These are phyloP conservation scores for Penicillium vulpinum DNA, from an alignment of 2,329 filamentous ascomycete genomes.

Conservation along the genomic window DNA sequence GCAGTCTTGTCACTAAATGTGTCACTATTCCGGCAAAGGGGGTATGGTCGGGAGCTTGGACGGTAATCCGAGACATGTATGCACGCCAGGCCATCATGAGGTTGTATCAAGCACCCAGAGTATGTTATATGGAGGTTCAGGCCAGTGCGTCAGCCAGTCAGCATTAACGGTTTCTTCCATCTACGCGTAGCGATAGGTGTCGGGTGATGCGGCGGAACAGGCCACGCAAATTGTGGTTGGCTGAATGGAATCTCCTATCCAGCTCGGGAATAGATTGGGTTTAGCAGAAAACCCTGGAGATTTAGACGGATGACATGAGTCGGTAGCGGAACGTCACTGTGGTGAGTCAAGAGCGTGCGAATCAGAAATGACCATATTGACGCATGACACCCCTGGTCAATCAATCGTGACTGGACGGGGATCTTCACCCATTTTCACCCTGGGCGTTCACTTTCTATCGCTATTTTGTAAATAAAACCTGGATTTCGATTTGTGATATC, in stretches of 20 bases:
- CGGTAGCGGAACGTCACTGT: constrained; percentile 10
- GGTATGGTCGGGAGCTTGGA: constrained; percentile 4
- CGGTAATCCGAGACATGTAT: constrained; percentile 1
- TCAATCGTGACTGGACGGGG: constrained; percentile 16
- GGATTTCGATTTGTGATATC: constrained; percentile 7
- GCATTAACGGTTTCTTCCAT: constrained; percentile 3
- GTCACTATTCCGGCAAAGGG: background rate
- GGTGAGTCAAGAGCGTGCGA: constrained; percentile 18
- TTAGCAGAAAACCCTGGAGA: background rate
- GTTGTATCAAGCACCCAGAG: background rate
- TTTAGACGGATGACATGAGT: constrained; percentile 5
- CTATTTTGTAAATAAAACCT: background rate
- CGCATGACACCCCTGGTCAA: constrained; percentile 23
- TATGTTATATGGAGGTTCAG: background rate
- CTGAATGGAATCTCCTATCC: background rate
- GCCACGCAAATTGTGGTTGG: background rate
- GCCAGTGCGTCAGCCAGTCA: constrained; percentile 10
- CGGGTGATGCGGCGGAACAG: constrained; percentile 24
- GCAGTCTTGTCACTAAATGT: background rate
- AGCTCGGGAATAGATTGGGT: background rate
- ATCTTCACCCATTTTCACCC: constrained; percentile 13
- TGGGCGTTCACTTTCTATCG: background rate
- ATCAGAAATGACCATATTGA: constrained; percentile 19
- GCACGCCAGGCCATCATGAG: constrained; percentile 1
- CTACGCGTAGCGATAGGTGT: constrained; percentile 24